A percentile compares a stretch with the other conserved stretches of the same genome.
phyloP scores from a whole-genome alignment of 2,329 filamentous ascomycete genomes.

The Ampelomyces quisqualis region DNA sequence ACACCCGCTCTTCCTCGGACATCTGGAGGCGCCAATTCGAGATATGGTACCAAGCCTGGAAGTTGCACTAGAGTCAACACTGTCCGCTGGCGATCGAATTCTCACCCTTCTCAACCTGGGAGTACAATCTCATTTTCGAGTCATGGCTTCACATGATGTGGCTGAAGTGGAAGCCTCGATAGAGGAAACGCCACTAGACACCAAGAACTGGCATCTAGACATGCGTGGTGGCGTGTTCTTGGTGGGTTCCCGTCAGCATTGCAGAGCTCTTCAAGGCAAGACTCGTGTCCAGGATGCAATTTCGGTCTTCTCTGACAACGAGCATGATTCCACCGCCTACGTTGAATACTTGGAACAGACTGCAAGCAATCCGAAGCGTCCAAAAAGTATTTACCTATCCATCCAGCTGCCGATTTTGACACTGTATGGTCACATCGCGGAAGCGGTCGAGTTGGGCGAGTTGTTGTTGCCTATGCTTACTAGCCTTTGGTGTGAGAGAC shows the following conservation, averaged over 20 bases:
- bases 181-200: slow-evolving; percentile 70
- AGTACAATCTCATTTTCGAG: slow-evolving; percentile 63
- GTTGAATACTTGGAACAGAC: slow-evolving; percentile 53
- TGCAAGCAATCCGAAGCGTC: slow-evolving; percentile 61
- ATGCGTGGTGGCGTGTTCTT: slow-evolving; percentile 70
- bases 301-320: slow-evolving; percentile 66
- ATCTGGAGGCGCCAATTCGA: slow-evolving; percentile 64
- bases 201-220: slow-evolving; percentile 70
- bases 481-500: slow-evolving; percentile 48
- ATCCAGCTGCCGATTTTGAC: slow-evolving; percentile 47
- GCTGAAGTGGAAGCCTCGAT: slow-evolving; percentile 70
- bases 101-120: slow-evolving; percentile 72
- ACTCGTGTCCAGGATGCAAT: slow-evolving; percentile 56
- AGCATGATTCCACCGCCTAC: slow-evolving; percentile 61
- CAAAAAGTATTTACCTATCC: slow-evolving; percentile 67
- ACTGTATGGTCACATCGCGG: slow-evolving; percentile 47
- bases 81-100: slow-evolving; percentile 68
- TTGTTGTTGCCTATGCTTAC: slow-evolving; percentile 45
- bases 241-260: slow-evolving; percentile 65
- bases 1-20: slow-evolving; percentile 69
- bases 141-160: slow-evolving; percentile 69
- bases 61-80: slow-evolving; percentile 64
- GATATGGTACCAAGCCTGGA: slow-evolving; percentile 63
- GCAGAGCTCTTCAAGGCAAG: slow-evolving; percentile 72
- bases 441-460: slow-evolving; percentile 48